Evolutionary conservation across 2,329 filamentous ascomycete species (phyloP), one percentile per base, ranked within the genome.

Genomic region (Berkeleyomyces rouxiae): DNA sequence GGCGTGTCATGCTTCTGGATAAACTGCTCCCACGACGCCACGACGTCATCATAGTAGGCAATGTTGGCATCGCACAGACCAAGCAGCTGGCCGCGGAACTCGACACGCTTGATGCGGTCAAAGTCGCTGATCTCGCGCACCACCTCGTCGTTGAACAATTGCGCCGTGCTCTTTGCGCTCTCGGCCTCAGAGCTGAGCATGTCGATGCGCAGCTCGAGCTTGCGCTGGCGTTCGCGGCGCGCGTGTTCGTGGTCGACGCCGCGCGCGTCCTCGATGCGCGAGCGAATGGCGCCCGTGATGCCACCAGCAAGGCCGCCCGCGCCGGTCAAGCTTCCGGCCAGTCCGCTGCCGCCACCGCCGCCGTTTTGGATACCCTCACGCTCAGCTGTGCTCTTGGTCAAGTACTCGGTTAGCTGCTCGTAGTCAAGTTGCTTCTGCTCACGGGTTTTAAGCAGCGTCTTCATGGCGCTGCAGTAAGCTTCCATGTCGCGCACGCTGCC

Each of bases 371-470:
- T 82, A 13, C 82, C 78, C 73, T 99, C 93, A 58, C 91, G 86
- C 73, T 99, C 93, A 3, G 84, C 77, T 2, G 89, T 90, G 0
- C 89, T 90, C 72, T 95, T 96, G 75, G 88, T 88, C 61, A 96
- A 87, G 73, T 97, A 97, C 71, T 97, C 92, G 37, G 90, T 95
- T 42, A 99, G 80, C 67, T 90, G 91, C 75, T 99, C 93, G 70
- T 92, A 96, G 75, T 99, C 93, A 64, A 99, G 86, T 72, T 99
- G 93, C 72, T 99, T 99, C 76, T 95, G 90, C 76, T 99, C 93
- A 43, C 93, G 86, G 1, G 89, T 89, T 73, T 95, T 95, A 66
- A 99, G 83, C 4, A 99, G 84, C 33, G 83, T 80, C 73, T 95
- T 95, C 57, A 97, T 78, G 0, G 90, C 87, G n/a, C 82, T 76